Conservation (phyloP, 2,329 filamentous ascomycete species). For the Amauroascus niger region DNA sequence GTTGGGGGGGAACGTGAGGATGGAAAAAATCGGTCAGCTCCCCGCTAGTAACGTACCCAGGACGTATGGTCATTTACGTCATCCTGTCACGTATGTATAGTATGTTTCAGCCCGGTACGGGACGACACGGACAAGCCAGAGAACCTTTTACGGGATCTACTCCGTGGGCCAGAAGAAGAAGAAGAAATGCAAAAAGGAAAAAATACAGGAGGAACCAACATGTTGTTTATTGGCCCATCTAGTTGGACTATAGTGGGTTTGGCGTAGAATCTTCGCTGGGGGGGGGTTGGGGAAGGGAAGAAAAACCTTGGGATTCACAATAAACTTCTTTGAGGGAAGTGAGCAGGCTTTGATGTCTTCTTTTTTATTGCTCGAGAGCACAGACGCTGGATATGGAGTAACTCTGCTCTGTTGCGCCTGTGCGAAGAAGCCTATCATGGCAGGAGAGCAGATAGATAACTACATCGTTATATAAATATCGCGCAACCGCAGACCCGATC, state of each 20-base stretch:
- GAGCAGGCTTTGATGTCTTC: conserved; percentile 1
- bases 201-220: neutral
- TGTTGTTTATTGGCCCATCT: no score
- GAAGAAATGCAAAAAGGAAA: neutral
- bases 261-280: neutral
- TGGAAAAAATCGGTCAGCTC: neutral
- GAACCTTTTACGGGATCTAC: neutral
- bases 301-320: neutral
- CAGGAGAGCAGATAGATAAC: neutral
- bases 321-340: conserved; percentile 5
- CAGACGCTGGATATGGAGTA: neutral
- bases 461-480: neutral
- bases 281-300: neutral
- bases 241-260: neutral
- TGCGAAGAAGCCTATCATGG: neutral
- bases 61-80: neutral
- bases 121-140: conserved; percentile 3
- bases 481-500: neutral
- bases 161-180: neutral
- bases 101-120: conserved; percentile 1
- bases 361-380: conserved; percentile 5
- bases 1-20: no score
- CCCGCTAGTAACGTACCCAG: neutral
- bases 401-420: neutral
- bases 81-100: neutral